Base-by-base conservation (phyloP, 1,284 basidiomycete genomes). In the Volvariella volvacea region DNA sequence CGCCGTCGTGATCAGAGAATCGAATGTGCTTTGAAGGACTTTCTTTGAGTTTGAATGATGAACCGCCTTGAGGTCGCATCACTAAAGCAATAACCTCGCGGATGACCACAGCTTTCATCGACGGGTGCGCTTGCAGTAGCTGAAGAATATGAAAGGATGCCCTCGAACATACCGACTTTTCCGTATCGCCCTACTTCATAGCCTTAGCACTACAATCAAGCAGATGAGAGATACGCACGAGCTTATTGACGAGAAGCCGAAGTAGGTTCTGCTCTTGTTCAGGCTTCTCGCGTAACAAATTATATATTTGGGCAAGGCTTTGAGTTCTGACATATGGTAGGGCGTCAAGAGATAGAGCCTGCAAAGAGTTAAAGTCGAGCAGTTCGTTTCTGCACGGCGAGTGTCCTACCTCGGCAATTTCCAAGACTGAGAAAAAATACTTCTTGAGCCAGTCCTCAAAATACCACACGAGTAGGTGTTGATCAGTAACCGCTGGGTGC, bases 401-500 rank as follows among this genome's bases (percentile, higher is more conserved):
- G n/a, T n/a, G n/a, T n/a, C 34, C 19, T 33, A 87, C 88, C 78
- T 99, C 95, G 32, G 99, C 78, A 33, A 90, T 78, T 60, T 96
- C 89, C 6, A 99, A 76, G 38, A 98, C 70, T 14, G 83, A 83
- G 67, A 96, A 98, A 71, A 96, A 98, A 64, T 87, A 97, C 55
- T 92, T 93, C 67, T 99, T 99, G 45, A 98, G 66, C 83, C 91
- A 94, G 57, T 99, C 94, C 61, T 99, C 96, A 61, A 95, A 99
- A 50, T 87, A 86, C 83, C 87, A 99, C 2, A 88, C 51, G 8
- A 93, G 58, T 0, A 97, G 66, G 60, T 91, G 82, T 38, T 80
- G 71, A 49, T 95, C 84, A 0, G 88, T 85, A 12, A 83, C 71
- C 2, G 71, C 65, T 0, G 78, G 74, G 58, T 88, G 82, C 1